These are phyloP conservation scores for Yarrowia deformans DNA, from an alignment of 805 yeast species.

Conservation along the genomic window DNA sequence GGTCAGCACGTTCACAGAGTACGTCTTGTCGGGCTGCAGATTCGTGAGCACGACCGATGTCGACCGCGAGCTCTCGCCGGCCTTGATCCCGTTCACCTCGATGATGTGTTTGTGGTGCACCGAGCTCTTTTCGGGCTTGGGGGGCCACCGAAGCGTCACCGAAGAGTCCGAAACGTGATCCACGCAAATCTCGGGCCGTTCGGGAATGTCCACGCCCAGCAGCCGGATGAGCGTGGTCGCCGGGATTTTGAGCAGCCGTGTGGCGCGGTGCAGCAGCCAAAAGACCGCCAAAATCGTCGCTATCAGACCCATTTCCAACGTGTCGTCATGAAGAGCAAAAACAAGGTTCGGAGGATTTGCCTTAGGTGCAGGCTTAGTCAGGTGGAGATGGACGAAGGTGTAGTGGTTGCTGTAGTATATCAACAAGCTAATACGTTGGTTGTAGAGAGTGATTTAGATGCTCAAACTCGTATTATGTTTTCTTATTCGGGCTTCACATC, in stretches of 20 bases:
- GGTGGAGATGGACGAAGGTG: no score
- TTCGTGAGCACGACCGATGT: slow-evolving; percentile 49
- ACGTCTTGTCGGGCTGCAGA: slow-evolving; percentile 49
- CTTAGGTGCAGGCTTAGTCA: neutral
- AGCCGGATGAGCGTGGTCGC: slow-evolving; percentile 49
- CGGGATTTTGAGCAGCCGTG: slow-evolving; percentile 50
- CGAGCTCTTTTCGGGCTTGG: slow-evolving; percentile 48
- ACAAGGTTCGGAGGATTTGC: slow-evolving; percentile 13
- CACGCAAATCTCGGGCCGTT: slow-evolving; percentile 49
- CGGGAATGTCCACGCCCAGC: slow-evolving; percentile 51
- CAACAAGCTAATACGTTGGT: no score
- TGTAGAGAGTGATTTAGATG: no score
- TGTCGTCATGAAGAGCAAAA: neutral
- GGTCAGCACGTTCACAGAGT: slow-evolving; percentile 50
- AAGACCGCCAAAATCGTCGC: slow-evolving; percentile 48
- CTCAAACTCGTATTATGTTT: no score
- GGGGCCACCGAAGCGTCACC: slow-evolving; percentile 50
- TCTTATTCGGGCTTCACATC: no score
- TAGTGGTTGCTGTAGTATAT: no score
- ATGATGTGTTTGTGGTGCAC: slow-evolving; percentile 48
- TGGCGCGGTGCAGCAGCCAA: slow-evolving; percentile 51
- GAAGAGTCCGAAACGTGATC: slow-evolving; percentile 48
- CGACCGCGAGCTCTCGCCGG: slow-evolving; percentile 49
- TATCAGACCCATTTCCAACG: slow-evolving; percentile 41
- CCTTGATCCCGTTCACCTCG: slow-evolving; percentile 50